Evolutionary conservation across 164 flowering plant genomes (phyloP).

Genomic region (Umbilicus rupestris): DNA sequence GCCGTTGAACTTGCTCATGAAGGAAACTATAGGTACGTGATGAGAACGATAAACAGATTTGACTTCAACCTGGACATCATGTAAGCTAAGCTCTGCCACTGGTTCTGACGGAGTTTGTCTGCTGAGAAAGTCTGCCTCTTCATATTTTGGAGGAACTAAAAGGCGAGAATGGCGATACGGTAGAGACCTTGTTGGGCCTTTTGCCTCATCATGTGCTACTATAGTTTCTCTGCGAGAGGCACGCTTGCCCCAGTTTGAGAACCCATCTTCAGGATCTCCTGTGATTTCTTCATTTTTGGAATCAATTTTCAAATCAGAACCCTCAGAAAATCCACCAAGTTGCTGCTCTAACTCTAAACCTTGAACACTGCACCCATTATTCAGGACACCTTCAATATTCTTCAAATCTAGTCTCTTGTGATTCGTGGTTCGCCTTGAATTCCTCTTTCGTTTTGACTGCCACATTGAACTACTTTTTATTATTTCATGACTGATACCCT

Average conservation of each 20-base stretch:
- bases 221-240: conserved; percentile 14
- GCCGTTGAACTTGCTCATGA: conserved; percentile 73
- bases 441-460: conserved; percentile 70
- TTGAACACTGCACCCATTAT: conserved; percentile 23
- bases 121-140: conserved; percentile 22
- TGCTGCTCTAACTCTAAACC: conserved; percentile 19
- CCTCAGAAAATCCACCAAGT: conserved; percentile 20
- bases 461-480: conserved; percentile 56
- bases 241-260: conserved; percentile 19
- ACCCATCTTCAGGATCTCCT: conserved; percentile 21
- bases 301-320: neutral
- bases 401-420: conserved; percentile 21
- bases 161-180: conserved; percentile 44
- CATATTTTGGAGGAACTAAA: conserved; percentile 30
- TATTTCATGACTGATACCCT: conserved; percentile 19
- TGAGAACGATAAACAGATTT: conserved; percentile 41
- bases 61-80: conserved; percentile 57
- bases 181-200: conserved; percentile 27
- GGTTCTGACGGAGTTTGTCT: conserved; percentile 16
- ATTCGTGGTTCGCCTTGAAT: conserved; percentile 35
- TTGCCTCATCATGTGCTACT: conserved; percentile 12
- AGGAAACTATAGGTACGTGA: conserved; percentile 71
- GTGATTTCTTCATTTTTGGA: conserved; percentile 1
- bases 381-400: conserved; percentile 17
- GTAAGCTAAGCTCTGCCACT: conserved; percentile 21